Percentiles rank a stretch among this genome's conserved stretches.
These are phyloP conservation scores for Zygnema circumcarinatum DNA, from an alignment of 139 green algal species.

Conservation along the genomic window DNA sequence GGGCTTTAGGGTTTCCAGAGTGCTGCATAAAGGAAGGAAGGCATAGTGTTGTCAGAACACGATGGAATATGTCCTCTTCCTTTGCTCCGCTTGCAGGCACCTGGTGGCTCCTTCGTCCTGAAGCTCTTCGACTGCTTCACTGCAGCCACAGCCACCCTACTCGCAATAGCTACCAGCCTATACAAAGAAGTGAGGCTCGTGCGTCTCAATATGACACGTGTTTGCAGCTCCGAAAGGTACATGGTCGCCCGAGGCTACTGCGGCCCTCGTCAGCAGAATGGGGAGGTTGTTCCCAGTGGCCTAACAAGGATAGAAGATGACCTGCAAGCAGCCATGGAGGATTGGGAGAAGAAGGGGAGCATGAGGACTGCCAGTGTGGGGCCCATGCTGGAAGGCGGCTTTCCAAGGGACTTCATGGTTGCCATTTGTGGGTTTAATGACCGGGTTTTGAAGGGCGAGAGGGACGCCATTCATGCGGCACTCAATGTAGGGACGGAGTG, in stretches of 20 bases:
- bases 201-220: conserved; percentile 8
- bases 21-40: too few species aligned
- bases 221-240: conserved; percentile 33
- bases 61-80: too few species aligned
- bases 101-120: conserved; percentile 18
- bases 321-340: not conserved
- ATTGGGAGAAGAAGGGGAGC: not conserved
- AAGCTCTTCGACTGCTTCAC: conserved; percentile 25
- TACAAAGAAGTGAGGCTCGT: conserved; percentile 3
- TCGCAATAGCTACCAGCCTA: not conserved
- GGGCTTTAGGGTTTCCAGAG: too few species aligned
- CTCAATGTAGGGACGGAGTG: not conserved
- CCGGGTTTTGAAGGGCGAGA: not conserved
- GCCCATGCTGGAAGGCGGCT: not conserved
- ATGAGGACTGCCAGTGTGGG: not conserved
- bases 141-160: not conserved
- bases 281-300: not conserved
- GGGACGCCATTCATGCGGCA: not conserved
- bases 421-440: not conserved
- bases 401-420: not conserved
- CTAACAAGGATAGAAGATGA: not conserved
- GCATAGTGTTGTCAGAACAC: too few species aligned
- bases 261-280: not conserved
- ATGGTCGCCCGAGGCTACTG: conserved; percentile 6
- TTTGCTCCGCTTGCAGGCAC: too few species aligned